A percentile compares a stretch with the other conserved stretches of the same genome.
Conservation (phyloP, 768 basidiomycete genomes). For the Rhodotorula sphaerocarpa region DNA sequence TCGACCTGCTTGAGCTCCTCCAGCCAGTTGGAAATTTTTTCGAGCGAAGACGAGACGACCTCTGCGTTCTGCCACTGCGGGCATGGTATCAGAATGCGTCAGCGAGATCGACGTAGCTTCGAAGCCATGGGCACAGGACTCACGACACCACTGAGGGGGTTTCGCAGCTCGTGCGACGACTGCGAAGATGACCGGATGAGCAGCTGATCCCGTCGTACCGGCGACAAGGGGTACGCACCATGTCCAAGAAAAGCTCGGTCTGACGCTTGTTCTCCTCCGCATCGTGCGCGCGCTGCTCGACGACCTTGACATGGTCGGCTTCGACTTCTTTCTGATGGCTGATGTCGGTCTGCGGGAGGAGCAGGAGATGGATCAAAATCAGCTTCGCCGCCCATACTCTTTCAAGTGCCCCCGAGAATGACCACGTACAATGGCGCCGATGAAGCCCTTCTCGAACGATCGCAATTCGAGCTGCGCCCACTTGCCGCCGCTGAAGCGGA, state of each 20-base stretch:
- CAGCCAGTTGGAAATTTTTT: constrained; percentile 17
- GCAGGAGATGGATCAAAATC: neutral
- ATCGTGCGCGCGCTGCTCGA: constrained; percentile 25
- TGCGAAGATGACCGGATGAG: neutral
- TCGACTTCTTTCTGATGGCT: constrained; percentile 22
- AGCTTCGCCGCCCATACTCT: neutral
- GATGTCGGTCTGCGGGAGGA: constrained; percentile 21
- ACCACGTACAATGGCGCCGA: neutral
- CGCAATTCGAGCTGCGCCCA: constrained; percentile 22
- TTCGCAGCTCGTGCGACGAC: constrained; percentile 28
- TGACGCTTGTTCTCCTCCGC: constrained; percentile 30
- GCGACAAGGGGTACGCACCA: neutral
- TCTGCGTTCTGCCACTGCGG: constrained; percentile 32
- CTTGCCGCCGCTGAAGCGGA: constrained; percentile 15
- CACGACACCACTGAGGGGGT: constrained; percentile 21
- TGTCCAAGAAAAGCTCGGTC: constrained; percentile 20
- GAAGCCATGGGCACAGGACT: no score
- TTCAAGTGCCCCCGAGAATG: neutral
- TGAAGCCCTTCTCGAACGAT: constrained; percentile 1
- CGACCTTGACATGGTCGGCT: constrained; percentile 15
- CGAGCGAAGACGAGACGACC: constrained; percentile 11
- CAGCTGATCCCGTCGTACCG: neutral
- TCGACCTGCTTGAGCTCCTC: constrained; percentile 8
- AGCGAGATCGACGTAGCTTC: no score
- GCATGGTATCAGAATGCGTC: no score